Evolutionary conservation across 31 red algal genomes (phyloP).

Genomic region (Odonthalia washingtoniensis): DNA sequence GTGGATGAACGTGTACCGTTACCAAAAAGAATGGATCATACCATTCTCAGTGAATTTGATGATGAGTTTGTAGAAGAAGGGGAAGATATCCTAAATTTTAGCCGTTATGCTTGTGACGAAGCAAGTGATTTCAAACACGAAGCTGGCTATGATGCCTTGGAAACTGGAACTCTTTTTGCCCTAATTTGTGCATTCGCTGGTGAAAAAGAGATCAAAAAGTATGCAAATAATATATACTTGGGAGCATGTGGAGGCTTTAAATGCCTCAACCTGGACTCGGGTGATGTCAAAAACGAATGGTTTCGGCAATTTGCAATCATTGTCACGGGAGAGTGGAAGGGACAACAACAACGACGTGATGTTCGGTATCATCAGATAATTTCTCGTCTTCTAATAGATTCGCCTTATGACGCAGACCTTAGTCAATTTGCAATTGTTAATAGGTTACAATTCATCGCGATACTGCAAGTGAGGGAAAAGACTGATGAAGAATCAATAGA

Average conservation of each 20-base stretch:
- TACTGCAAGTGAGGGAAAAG: not conserved
- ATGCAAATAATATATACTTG: constrained; percentile 19
- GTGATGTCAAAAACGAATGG: not conserved
- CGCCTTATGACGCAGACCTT: not conserved
- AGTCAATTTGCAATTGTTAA: not conserved
- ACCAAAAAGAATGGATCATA: constrained; percentile 10
- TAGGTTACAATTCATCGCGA: not conserved
- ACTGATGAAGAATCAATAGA: too few species aligned
- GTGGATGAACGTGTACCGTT: not conserved
- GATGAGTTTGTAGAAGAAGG: constrained; percentile 13
- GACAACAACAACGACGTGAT: not conserved
- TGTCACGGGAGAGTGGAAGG: constrained; percentile 19
- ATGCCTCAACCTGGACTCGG: not conserved
- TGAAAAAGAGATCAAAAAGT: not conserved
- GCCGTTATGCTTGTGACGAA: constrained; percentile 48
- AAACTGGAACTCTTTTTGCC: constrained; percentile 68
- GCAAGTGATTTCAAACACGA: constrained; percentile 45
- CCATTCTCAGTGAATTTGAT: not conserved
- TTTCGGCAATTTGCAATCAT: not conserved
- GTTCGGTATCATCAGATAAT: not conserved
- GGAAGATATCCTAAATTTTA: constrained; percentile 46
- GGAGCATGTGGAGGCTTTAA: constrained; percentile 28
- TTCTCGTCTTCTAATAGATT: not conserved
- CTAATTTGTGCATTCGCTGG: constrained; percentile 19
- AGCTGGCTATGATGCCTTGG: constrained; percentile 69